Conservation (phyloP, 2,329 filamentous ascomycete species). For the Dryadomyces quercus-mongolicae region DNA sequence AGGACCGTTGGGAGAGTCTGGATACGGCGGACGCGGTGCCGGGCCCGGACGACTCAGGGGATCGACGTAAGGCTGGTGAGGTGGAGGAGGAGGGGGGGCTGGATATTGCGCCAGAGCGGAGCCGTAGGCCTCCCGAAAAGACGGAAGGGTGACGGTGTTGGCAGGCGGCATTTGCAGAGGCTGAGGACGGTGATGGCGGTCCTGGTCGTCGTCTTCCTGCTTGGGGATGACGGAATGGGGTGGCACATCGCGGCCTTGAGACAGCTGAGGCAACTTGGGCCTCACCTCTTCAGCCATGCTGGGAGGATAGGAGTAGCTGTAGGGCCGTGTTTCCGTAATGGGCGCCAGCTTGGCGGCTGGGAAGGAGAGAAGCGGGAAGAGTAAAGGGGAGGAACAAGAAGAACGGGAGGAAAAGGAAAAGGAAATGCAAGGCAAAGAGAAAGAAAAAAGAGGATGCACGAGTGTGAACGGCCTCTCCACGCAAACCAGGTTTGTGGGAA, state of each 20-base stretch:
- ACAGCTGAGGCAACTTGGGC: conserved; percentile 8
- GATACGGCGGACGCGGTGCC: not conserved
- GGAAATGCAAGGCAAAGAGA: not conserved
- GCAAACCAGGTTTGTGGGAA: not conserved
- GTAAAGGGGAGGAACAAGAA: not conserved
- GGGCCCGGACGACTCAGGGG: not conserved
- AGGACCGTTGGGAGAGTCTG: conserved; percentile 2
- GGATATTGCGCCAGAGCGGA: conserved; percentile 4
- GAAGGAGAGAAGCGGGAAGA: not conserved
- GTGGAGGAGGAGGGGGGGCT: not conserved
- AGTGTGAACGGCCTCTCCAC: not conserved
- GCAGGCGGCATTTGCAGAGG: not conserved
- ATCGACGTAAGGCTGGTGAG: conserved; percentile 2
- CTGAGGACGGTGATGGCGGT: conserved; percentile 7
- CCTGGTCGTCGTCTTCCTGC: conserved; percentile 9
- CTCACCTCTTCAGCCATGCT: conserved; percentile 12
- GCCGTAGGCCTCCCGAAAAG: conserved; percentile 12
- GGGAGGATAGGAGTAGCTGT: conserved; percentile 2
- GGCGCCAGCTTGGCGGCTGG: conserved; percentile 11
- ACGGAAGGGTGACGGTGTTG: conserved; percentile 10
- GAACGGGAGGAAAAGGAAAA: not conserved
- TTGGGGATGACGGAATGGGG: conserved; percentile 1
- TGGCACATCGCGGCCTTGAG: conserved; percentile 7
- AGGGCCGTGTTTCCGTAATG: conserved; percentile 6
- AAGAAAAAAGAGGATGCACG: not conserved